These are phyloP conservation scores for Hemisphaericaspora xylofermentans DNA, from an alignment of 1,139 yeast species.

Conservation along the genomic window DNA sequence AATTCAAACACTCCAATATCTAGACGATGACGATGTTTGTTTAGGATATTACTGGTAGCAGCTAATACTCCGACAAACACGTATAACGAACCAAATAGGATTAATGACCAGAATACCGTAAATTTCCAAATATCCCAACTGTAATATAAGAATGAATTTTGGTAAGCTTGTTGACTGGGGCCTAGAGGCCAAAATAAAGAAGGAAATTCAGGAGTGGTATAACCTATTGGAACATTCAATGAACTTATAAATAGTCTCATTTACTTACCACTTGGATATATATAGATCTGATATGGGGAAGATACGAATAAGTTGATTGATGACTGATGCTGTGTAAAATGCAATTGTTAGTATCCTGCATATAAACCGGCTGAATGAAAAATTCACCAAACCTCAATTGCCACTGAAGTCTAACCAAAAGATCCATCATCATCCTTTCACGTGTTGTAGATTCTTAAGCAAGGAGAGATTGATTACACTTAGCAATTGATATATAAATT, in stretches of 20 bases:
- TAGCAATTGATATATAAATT: too few species aligned
- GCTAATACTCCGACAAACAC: slow-evolving; percentile 66
- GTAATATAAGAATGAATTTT: slow-evolving; percentile 63
- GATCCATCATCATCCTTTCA: too few species aligned
- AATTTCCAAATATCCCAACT: slow-evolving; percentile 79
- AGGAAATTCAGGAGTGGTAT: slow-evolving; percentile 77
- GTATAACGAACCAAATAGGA: slow-evolving; percentile 64
- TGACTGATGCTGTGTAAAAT: too few species aligned
- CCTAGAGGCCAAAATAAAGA: slow-evolving; percentile 74
- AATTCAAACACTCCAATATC: slow-evolving; percentile 14
- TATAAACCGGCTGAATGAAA: too few species aligned
- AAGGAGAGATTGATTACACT: too few species aligned
- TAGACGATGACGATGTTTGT: slow-evolving; percentile 21
- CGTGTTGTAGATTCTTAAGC: too few species aligned
- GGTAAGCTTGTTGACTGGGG: slow-evolving; percentile 37
- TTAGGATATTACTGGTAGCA: slow-evolving; percentile 34
- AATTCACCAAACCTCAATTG: too few species aligned
- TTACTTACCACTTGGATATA: neutral
- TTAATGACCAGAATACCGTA: slow-evolving; percentile 78
- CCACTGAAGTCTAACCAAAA: too few species aligned
- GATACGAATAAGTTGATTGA: too few species aligned
- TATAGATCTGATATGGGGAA: too few species aligned
- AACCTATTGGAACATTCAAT: slow-evolving; percentile 70
- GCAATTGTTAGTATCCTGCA: too few species aligned
- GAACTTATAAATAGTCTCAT: slow-evolving; percentile 35